phyloP scores from a whole-genome alignment of 768 basidiomycete genomes.

The Trametes elegans region DNA sequence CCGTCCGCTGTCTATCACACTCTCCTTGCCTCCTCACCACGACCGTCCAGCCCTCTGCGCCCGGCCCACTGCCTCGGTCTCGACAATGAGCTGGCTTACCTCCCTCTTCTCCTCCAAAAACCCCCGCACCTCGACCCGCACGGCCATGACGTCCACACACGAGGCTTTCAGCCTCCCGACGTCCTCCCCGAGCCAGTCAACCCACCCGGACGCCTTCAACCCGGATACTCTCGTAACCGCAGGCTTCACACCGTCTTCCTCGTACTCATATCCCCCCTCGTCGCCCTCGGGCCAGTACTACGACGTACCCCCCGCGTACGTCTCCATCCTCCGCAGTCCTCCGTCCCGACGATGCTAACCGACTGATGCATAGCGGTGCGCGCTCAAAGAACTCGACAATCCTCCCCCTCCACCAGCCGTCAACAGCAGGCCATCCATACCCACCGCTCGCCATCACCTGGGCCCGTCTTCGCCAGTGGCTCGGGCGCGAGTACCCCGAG shows the following conservation, averaged over 20 bases:
- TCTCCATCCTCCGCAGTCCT: constrained; percentile 8
- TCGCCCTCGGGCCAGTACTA: constrained; percentile 50
- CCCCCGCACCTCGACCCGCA: constrained; percentile 44
- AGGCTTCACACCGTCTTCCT: constrained; percentile 45
- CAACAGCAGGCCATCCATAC: constrained; percentile 43
- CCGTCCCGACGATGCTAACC: constrained; percentile 9
- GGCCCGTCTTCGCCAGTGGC: constrained; percentile 80
- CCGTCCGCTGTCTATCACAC: constrained; percentile 13
- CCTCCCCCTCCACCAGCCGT: constrained; percentile 65
- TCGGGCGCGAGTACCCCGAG: constrained; percentile 86
- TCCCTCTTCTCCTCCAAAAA: constrained; percentile 59
- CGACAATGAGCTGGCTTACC: constrained; percentile 69
- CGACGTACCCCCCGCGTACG: constrained; percentile 57
- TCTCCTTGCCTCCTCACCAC: constrained; percentile 7
- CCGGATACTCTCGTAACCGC: constrained; percentile 50
- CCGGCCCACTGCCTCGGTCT: background rate
- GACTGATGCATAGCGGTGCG: constrained; percentile 34
- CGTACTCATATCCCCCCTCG: background rate
- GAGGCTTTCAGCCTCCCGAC: constrained; percentile 88
- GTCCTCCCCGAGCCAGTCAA: constrained; percentile 54
- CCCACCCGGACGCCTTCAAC: constrained; percentile 61
- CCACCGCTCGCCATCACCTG: constrained; percentile 84
- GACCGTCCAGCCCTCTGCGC: background rate
- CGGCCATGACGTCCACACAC: constrained; percentile 72
- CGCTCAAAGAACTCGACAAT: constrained; percentile 51